A percentile compares a stretch with the other conserved stretches of the same genome.
Evolutionary conservation across 2,329 filamentous ascomycete genomes (phyloP).

Genomic region (Xylariomycetidae sp.): DNA sequence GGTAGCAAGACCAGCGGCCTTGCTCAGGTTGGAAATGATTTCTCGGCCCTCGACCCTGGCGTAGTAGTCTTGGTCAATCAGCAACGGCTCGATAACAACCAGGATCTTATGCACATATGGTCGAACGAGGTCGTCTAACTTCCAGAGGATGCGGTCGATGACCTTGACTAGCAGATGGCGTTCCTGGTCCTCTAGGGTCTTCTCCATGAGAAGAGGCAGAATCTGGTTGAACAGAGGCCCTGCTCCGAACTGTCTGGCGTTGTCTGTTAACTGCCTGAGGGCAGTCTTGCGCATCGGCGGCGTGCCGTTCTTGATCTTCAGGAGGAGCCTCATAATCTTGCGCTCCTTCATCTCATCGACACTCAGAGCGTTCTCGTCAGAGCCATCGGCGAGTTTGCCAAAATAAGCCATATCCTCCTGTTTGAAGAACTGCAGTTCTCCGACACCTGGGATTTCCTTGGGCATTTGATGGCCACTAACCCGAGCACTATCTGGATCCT

Average conservation of each 20-base stretch:
- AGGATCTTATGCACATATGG: constrained; percentile 98
- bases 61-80: constrained; percentile 99
- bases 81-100: constrained; percentile 96
- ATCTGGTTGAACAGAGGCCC: constrained; percentile 96
- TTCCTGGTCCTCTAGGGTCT: constrained; percentile 94
- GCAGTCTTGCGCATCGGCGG: constrained; percentile 98
- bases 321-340: constrained; percentile 93
- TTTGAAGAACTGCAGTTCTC: constrained; percentile 97
- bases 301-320: constrained; percentile 99
- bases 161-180: constrained; percentile 98
- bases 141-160: constrained; percentile 97
- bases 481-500: constrained; percentile 81
- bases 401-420: constrained; percentile 98
- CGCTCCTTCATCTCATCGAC: constrained; percentile 96
- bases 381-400: constrained; percentile 90
- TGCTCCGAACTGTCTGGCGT: constrained; percentile 91
- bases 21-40: constrained; percentile 96
- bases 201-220: constrained; percentile 94
- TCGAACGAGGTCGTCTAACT: constrained; percentile 91
- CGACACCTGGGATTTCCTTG: constrained; percentile 92
- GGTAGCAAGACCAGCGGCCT: constrained; percentile 91
- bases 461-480: constrained; percentile 84
- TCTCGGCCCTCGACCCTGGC: constrained; percentile 96
- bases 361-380: constrained; percentile 83
- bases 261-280: constrained; percentile 93